Conservation (phyloP, 768 basidiomycete genomes). For the Hypholoma sublateritium region DNA sequence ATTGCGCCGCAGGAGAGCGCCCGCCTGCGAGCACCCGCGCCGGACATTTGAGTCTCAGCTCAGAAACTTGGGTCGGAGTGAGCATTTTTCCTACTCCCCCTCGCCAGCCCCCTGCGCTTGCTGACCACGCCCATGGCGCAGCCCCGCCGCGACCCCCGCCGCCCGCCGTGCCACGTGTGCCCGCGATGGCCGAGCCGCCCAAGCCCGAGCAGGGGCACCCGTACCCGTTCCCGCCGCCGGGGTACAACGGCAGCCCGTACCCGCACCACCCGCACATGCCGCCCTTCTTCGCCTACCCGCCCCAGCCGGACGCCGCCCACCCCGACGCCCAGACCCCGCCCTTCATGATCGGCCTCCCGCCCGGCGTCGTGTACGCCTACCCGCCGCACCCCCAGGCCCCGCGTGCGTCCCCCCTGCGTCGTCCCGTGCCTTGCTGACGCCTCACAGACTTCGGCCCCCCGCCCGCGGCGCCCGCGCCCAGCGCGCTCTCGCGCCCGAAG, state of each 20-base stretch:
- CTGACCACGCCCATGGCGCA: not conserved
- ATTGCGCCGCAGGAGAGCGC: not conserved
- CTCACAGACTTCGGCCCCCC: conserved; percentile 25
- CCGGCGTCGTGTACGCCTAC: conserved; percentile 46
- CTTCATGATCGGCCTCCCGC: conserved; percentile 41
- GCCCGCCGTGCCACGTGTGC: not conserved
- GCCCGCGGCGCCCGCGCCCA: conserved; percentile 23
- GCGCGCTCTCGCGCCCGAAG: conserved; percentile 51
- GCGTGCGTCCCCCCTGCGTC: conserved; percentile 24
- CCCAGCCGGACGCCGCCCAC: conserved; percentile 36
- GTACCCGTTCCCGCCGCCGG: conserved; percentile 32
- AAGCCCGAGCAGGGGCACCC: conserved; percentile 27
- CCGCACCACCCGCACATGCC: conserved; percentile 36
- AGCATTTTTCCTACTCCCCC: conserved; percentile 33
- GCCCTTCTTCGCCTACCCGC: conserved; percentile 42
- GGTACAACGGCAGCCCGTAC: conserved; percentile 30
- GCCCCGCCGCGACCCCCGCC: not conserved
- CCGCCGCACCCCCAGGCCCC: conserved; percentile 39
- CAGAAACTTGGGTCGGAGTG: conserved; percentile 49
- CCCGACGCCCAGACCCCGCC: conserved; percentile 31
- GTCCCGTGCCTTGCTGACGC: conserved; percentile 12
- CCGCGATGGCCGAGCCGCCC: conserved; percentile 33
- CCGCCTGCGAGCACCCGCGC: not conserved
- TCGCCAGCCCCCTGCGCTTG: conserved; percentile 4
- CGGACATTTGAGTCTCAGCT: conserved; percentile 40